A percentile compares a stretch with the other conserved stretches of the same genome.
These are phyloP conservation scores for Symbiodinium natans DNA, from an alignment of 73 alveolate genomes.

Conservation along the genomic window DNA sequence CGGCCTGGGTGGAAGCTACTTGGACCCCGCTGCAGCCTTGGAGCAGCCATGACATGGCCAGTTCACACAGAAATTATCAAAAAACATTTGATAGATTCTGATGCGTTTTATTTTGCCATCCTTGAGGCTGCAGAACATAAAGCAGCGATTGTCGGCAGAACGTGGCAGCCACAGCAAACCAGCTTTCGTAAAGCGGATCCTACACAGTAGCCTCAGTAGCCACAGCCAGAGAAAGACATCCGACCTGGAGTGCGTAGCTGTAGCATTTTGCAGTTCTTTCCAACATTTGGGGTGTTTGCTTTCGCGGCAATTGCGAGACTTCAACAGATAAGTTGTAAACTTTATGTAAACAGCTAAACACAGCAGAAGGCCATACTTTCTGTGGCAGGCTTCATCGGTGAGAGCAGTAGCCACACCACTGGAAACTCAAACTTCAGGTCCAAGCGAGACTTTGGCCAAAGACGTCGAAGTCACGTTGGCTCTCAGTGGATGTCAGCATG, in stretches of 20 bases:
- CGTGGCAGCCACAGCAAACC: not conserved
- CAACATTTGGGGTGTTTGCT: not conserved
- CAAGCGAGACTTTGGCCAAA: not conserved
- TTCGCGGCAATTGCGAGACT: not conserved
- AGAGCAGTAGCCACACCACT: too few relatives aligned
- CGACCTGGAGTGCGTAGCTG: not conserved
- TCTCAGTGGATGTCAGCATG: not conserved
- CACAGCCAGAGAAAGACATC: too few relatives aligned
- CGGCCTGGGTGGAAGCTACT: conserved; percentile 34
- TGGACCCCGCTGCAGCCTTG: conserved; percentile 22
- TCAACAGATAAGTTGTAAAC: not conserved
- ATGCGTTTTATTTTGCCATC: too few relatives aligned
- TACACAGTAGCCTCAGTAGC: too few relatives aligned
- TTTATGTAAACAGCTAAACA: too few relatives aligned
- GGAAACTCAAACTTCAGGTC: too few relatives aligned
- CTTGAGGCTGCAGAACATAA: conserved; percentile 16
- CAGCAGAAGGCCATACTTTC: too few relatives aligned
- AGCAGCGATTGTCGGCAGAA: not conserved
- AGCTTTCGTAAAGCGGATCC: too few relatives aligned
- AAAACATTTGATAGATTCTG: too few relatives aligned
- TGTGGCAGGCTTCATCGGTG: too few relatives aligned
- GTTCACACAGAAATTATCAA: not conserved
- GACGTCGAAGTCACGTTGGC: not conserved
- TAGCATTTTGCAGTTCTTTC: not conserved
- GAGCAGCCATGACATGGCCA: not conserved